These are phyloP conservation scores for Dalechampia spathulata DNA, from an alignment of 441 rosid genomes.

Conservation along the genomic window DNA sequence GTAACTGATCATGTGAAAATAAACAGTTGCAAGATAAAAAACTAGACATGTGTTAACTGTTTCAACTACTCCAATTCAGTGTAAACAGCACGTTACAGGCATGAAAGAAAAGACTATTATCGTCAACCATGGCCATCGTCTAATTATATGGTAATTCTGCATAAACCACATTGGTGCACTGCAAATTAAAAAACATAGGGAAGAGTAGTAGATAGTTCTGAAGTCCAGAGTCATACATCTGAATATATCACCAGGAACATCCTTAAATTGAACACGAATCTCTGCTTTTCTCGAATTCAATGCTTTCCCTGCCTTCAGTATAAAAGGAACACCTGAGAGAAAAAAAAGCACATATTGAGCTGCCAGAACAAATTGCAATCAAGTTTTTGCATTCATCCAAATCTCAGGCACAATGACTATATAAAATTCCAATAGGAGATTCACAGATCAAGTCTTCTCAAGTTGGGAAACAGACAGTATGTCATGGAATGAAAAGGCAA, in stretches of 20 bases:
- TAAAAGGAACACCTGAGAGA: constrained; percentile 89
- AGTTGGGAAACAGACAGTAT: neutral
- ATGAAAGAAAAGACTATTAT: neutral
- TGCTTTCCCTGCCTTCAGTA: constrained; percentile 97
- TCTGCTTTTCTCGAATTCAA: constrained; percentile 92
- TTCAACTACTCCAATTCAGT: neutral
- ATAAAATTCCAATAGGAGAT: neutral
- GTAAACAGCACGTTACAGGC: neutral
- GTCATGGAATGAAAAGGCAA: constrained; percentile 2
- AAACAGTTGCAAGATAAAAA: neutral
- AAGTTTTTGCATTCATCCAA: constrained; percentile 6
- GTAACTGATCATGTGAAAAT: neutral
- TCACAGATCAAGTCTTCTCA: neutral
- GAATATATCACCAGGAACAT: constrained; percentile 97
- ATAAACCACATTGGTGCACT: neutral
- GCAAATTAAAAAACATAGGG: neutral
- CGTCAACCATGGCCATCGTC: neutral
- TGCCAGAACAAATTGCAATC: constrained; percentile 5
- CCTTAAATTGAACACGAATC: constrained; percentile 95
- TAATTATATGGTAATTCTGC: neutral
- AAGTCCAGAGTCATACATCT: constrained; percentile 44
- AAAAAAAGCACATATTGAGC: constrained; percentile 14
- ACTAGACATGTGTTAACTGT: too few species aligned
- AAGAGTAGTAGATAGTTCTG: constrained; percentile 1
- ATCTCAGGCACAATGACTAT: neutral